Evolutionary conservation across 306 rosid genomes (phyloP), one percentile per base, ranked within the genome.

Genomic region (Sophora flavescens): DNA sequence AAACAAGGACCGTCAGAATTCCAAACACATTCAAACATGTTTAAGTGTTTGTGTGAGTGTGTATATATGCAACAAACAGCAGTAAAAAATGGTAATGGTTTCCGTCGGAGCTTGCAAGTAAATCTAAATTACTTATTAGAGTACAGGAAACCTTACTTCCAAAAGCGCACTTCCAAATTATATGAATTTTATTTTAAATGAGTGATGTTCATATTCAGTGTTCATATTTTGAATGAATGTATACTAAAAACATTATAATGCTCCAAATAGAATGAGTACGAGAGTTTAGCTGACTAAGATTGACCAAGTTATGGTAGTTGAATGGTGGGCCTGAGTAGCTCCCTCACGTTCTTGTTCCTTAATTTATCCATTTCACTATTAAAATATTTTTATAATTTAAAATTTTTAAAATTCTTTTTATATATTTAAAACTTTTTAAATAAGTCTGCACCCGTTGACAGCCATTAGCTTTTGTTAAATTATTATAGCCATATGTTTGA

Each of bases 301-400:
- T 30, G 50, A 77, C 59, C 38, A 75, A 68, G 54, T 57, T 72
- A 47, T 14, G 32, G 63, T 80, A 70, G 73, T 51, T 71, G 26
- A 82, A 80, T 82, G 81, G 84, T 79, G 74, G 86, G 86, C 65
- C 80, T 69, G n/a, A 53, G 76, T 72, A 3, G 64, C 48, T 58
- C 64, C 72, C 38, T 32, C 4, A 61, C 30, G 22, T 51, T 41
- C 18, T 45, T 52, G 71, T 66, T 59, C 64, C 32, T 53, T 22
- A 22, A 22, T 22, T 39, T 54, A 64, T 63, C 78, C 17, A 36
- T 30, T 30, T 30, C 3, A 30, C 32, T 30, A 30, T 36, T 6
- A n/a, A 48, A 22, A 30, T 30, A 22, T 30, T 30, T 30, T 30
- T 30, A 30, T 3, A 30, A 30, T 30, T 30, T 2, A 30, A 30